Percentiles rank a stretch among this genome's conserved stretches.
phyloP scores from a whole-genome alignment of 2,329 filamentous ascomycete species.

The Ceratocystis cubensis region DNA sequence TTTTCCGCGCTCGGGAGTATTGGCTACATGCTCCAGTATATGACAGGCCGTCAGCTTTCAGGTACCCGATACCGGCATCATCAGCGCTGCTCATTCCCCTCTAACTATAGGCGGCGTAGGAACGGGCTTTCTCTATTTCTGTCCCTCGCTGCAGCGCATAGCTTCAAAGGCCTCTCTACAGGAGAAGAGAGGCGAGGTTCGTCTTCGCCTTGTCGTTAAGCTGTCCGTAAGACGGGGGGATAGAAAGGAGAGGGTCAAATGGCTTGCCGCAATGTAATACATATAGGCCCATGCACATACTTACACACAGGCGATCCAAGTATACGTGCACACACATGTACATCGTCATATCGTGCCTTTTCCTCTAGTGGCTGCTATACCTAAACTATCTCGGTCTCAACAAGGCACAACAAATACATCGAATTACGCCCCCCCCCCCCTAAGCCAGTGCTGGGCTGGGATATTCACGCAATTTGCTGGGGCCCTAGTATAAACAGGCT shows the following conservation, averaged over 20 bases:
- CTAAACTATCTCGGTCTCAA: too few species aligned
- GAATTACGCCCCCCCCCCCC: too few species aligned
- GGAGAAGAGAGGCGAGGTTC: neutral
- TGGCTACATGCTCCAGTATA: neutral
- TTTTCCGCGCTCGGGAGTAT: neutral
- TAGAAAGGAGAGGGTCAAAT: too few species aligned
- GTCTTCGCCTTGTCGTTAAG: neutral
- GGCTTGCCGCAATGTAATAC: too few species aligned
- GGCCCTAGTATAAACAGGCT: neutral
- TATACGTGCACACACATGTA: too few species aligned
- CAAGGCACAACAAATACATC: too few species aligned
- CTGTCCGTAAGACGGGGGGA: too few species aligned
- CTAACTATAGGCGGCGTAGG: neutral
- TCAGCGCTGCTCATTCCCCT: neutral
- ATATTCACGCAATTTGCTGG: neutral
- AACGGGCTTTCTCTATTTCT: neutral
- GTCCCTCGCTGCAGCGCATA: neutral
- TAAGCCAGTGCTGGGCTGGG: neutral
- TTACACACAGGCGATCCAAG: too few species aligned
- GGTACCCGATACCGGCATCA: slow-evolving; percentile 2
- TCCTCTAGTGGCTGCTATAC: too few species aligned
- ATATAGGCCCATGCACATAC: too few species aligned
- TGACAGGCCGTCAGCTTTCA: neutral
- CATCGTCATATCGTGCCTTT: too few species aligned
- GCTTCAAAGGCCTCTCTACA: too few species aligned